Base-by-base conservation (phyloP, 2,329 filamentous ascomycete species). In the Phialocephala sp. region DNA sequence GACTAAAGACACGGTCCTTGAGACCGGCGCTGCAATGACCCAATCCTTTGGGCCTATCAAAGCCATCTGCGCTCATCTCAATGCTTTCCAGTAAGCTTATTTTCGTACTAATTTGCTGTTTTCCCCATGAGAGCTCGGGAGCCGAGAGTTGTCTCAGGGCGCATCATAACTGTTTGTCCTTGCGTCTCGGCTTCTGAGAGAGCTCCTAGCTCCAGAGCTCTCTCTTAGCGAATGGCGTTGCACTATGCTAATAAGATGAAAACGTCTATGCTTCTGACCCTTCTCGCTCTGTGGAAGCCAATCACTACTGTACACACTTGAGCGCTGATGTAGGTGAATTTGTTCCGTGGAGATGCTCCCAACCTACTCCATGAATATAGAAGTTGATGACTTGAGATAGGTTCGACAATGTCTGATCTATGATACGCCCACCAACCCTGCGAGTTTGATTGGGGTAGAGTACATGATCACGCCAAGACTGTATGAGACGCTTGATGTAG, bases 301-400 rank as follows among this genome's bases (percentile, higher is more conserved):
- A 95, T 74, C 92, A 96, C 77, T 97, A 95, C 79, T 97, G 93
- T 76, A 85, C 89, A 0, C 92, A 95, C 73, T 73, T 95, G 4
- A 93, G 85, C 67, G 66, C 76, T 81, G 92, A 95, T 68, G 84
- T 96, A 64, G 82, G 15, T 12, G 37, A 41, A 3, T 2, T 2
- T 41, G 2, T 41, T 12, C 37, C 15, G 4, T 2, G 8, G 6
- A 3, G n/a, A 14, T 20, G n/a, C 43, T 20, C 8, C 37, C 32
- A 2, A 37, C 8, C 14, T 9, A 20, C 27, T 14, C 1, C 14
- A 5, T 37, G 9, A 24, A 50, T 52, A n/a, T 35, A 4, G 24
- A 12, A 1, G 20, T 43, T 50, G 15, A 61, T 50, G 32, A n/a
- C 12, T 24, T n/a, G 56, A 22, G 20, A 22, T 54, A 43, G 50